A percentile compares a stretch with the other conserved stretches of the same genome.
phyloP scores from a whole-genome alignment of 1,284 basidiomycete genomes.

The Ceratobasidium sp. region DNA sequence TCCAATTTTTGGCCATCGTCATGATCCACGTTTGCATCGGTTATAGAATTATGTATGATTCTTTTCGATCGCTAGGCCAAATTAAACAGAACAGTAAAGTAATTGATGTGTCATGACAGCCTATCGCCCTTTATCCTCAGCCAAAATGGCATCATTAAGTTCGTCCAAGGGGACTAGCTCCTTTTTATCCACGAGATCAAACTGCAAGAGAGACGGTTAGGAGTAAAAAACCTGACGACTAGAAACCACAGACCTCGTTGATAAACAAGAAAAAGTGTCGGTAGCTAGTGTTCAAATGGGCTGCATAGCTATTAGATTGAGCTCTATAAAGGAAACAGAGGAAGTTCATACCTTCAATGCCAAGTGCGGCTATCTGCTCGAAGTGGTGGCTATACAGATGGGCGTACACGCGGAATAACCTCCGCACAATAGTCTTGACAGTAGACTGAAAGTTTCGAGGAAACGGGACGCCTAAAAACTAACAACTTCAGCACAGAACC shows the following conservation, averaged over 20 bases:
- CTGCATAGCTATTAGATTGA: slow-evolving; percentile 56
- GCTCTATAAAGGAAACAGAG: not conserved
- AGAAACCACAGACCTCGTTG: slow-evolving; percentile 70
- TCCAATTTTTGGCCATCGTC: not conserved
- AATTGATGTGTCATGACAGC: not conserved
- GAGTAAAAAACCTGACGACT: not conserved
- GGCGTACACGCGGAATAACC: slow-evolving; percentile 96
- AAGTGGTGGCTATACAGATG: slow-evolving; percentile 99
- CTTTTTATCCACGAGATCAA: slow-evolving; percentile 95
- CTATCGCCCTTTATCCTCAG: slow-evolving; percentile 66
- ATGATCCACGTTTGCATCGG: not conserved
- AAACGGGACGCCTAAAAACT: slow-evolving; percentile 79
- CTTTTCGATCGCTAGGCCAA: not conserved
- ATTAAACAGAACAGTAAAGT: slow-evolving; percentile 10
- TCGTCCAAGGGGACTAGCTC: slow-evolving; percentile 96
- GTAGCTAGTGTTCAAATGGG: slow-evolving; percentile 98
- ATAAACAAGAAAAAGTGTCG: slow-evolving; percentile 98
- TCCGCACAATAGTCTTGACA: slow-evolving; percentile 88
- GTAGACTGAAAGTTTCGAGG: slow-evolving; percentile 90
- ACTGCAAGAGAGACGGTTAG: slow-evolving; percentile 59
- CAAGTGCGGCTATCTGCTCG: slow-evolving; percentile 96
- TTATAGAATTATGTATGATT: slow-evolving; percentile 5
- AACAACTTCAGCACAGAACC: not conserved
- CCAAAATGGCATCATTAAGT: slow-evolving; percentile 93
- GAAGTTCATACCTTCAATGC: slow-evolving; percentile 85